Base-by-base conservation (phyloP, 129 eudicot species). In the Mikania micrantha region DNA sequence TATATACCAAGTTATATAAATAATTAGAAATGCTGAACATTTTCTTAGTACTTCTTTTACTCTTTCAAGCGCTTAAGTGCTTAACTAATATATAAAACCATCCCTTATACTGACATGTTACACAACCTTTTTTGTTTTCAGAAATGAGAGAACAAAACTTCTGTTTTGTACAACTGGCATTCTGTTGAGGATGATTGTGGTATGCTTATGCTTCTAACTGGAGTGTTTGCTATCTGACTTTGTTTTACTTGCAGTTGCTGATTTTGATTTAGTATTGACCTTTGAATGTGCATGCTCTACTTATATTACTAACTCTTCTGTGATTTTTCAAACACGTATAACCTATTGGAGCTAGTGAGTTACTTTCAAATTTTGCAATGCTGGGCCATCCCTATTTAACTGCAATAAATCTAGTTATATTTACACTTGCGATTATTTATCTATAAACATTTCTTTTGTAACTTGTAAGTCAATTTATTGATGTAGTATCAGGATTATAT, bases 151-250 rank as follows among this genome's bases (percentile, higher is more conserved):
- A 66, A 93, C 99, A 58, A 93, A 89, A 85, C 99, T 93, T 79
- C 95, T 93, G 28, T 93, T 93, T 77, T 93, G 99, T 79, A 93
- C 99, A 25, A 93, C 99, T 52, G 99, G 99, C 64, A 93, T 93
- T 79, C 95, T 93, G 74, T 70, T 89, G 77, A 79, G 99, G 86
- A 90, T 83, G 86, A 66, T 93, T 50, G 86, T 82, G 82, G 99
- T 93, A 78, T 4, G 94, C 70, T 19, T 77, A 40, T 62, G 60
- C 77, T 69, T 76, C 22, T 60, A 40, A 47, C 31, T 38, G 19
- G 32, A 21, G 53, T 58, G 57, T 65, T 20, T 49, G 38, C 50
- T 56, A 8, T 70, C 15, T 28, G 40, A 17, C 28, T 70, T 39
- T 70, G 22, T 39, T 69, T 35, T 69, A 69, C 64, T 53, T 53